Evolutionary conservation across 805 yeast species (phyloP).

Genomic region (Pichia membranifaciens): DNA sequence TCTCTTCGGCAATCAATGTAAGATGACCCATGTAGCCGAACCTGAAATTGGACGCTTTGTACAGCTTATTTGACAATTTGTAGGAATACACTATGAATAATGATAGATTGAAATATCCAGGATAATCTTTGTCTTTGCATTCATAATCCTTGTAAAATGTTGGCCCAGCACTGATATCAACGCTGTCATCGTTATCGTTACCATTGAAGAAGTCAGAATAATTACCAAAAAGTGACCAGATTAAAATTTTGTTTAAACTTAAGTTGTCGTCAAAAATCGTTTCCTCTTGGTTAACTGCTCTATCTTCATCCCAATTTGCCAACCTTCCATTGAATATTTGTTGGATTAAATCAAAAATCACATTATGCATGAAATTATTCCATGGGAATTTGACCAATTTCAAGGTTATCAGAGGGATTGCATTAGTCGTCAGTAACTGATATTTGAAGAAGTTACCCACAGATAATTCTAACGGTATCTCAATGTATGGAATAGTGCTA

Average conservation of each 20-base stretch:
- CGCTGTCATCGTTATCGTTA: not conserved
- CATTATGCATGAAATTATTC: constrained; percentile 97
- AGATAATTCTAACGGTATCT: constrained; percentile 26
- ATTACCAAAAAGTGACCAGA: constrained; percentile 32
- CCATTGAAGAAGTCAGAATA: constrained; percentile 22
- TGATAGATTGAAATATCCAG: constrained; percentile 31
- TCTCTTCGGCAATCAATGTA: constrained; percentile 52
- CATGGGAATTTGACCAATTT: constrained; percentile 83
- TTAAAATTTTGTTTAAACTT: constrained; percentile 30
- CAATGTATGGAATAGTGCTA: constrained; percentile 20
- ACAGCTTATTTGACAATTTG: constrained; percentile 25
- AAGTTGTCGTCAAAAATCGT: constrained; percentile 30
- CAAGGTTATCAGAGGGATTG: constrained; percentile 55
- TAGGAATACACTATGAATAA: constrained; percentile 27
- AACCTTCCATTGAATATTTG: constrained; percentile 77
- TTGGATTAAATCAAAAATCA: constrained; percentile 90
- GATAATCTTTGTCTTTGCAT: constrained; percentile 18
- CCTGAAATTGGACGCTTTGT: constrained; percentile 36
- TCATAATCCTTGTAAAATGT: constrained; percentile 9
- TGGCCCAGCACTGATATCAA: not conserved
- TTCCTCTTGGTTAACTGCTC: constrained; percentile 30
- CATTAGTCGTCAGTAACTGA: constrained; percentile 62
- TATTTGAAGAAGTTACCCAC: constrained; percentile 85
- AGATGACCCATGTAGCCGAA: constrained; percentile 59
- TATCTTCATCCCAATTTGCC: constrained; percentile 34